Conservation (phyloP, 208 protist genomes). For the Acanthamoeba comandoni region DNA sequence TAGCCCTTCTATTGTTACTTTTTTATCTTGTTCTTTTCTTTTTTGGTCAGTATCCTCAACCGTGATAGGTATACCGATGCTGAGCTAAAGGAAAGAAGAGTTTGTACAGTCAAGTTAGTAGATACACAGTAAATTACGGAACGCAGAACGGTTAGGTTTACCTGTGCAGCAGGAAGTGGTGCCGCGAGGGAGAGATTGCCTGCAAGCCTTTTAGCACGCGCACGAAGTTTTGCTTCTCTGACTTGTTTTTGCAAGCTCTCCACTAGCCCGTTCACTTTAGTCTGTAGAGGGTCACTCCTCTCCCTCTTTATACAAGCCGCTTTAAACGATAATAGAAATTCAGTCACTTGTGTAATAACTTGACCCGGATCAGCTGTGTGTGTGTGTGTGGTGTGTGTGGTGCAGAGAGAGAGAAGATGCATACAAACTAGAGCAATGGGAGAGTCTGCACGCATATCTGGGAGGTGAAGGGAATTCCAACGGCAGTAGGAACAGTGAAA, state of each 20-base stretch:
- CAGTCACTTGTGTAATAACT: too few relatives aligned
- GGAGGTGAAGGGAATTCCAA: neutral
- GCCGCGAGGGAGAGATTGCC: neutral
- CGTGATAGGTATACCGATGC: neutral
- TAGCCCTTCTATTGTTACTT: neutral
- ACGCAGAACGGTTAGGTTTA: too few relatives aligned
- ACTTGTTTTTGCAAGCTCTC: neutral
- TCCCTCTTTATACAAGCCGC: neutral
- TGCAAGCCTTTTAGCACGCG: neutral
- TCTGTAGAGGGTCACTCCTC: constrained; percentile 2
- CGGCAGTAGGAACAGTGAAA: neutral
- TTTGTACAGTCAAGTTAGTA: neutral
- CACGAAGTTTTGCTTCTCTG: neutral
- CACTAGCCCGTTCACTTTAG: constrained; percentile 5
- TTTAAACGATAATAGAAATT: neutral
- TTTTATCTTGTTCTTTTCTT: neutral
- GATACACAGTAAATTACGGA: too few relatives aligned
- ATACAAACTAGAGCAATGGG: neutral
- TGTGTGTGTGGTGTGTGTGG: too few relatives aligned
- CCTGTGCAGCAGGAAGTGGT: neutral
- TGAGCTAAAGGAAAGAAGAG: constrained; percentile 13
- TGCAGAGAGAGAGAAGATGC: neutral
- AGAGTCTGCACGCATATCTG: neutral
- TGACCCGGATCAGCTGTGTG: too few relatives aligned
- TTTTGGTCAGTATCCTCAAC: neutral